phyloP scores from a whole-genome alignment of 1,284 basidiomycete genomes.

The Leccinum solheimii region DNA sequence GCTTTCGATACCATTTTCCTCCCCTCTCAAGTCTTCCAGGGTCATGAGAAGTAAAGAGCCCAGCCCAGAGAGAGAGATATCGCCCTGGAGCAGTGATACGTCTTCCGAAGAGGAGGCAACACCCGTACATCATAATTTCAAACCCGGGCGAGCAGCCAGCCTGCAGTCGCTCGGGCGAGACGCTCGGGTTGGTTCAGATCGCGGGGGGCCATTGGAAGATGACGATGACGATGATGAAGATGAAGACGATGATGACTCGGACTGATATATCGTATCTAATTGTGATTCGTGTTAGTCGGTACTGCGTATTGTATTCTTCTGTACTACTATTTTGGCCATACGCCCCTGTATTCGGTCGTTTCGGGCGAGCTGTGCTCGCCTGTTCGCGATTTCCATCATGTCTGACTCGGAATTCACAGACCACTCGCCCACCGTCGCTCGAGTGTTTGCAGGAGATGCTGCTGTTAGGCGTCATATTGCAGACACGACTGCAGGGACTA shows the following conservation, averaged over 20 bases:
- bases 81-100: constrained; percentile 65
- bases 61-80: constrained; percentile 36
- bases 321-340: constrained; percentile 17
- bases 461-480: constrained; percentile 42
- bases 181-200: constrained; percentile 20
- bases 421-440: constrained; percentile 3
- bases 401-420: constrained; percentile 1
- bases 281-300: background rate
- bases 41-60: constrained; percentile 30
- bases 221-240: background rate
- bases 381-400: constrained; percentile 16
- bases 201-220: constrained; percentile 20
- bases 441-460: constrained; percentile 42
- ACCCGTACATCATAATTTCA: constrained; percentile 29
- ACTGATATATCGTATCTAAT: constrained; percentile 11
- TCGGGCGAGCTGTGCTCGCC: background rate
- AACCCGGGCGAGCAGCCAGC: constrained; percentile 25
- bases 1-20: constrained; percentile 47
- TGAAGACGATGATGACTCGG: constrained; percentile 16
- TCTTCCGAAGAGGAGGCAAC: constrained; percentile 56
- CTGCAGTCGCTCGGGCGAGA: constrained; percentile 9
- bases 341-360: background rate
- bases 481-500: constrained; percentile 28
- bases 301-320: background rate
- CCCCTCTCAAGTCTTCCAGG: constrained; percentile 35